Base-by-base conservation (phyloP, 441 rosid species). In the Populus hybrid region DNA sequence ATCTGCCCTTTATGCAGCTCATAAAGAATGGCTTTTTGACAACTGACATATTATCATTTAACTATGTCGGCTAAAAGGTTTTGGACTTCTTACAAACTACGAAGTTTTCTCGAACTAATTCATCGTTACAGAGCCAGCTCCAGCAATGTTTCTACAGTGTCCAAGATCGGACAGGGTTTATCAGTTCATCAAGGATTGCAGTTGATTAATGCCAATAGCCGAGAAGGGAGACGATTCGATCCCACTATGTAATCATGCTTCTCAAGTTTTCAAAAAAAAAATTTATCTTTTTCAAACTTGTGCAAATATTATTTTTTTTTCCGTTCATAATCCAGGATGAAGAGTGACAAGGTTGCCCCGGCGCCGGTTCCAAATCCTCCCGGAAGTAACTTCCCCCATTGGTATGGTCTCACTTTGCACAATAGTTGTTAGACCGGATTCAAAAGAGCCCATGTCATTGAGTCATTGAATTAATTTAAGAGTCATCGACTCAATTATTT, bases 351-450 rank as follows among this genome's bases (percentile, higher is more conserved):
- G 63, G 75, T 23, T 36, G 54, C 8, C 75, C 26, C 80, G 65
- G 10, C 77, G 40, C 28, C 84, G 24, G 67, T 76, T 26, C 78
- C 84, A 23, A 67, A 83, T 26, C 77, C 81, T 73, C 79, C 87
- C 57, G 82, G 81, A 75, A 82, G 83, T 79, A 80, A 74, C 77
- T 69, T 88, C 74, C 67, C 79, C 8, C 35, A 74, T 32, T 86
- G 91, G 91, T 92, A 87, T 20, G 59, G 10, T 50, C 28, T 8
- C 36, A 46, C 69, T 61, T 59, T 10, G 40, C 38, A 20, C 23
- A 23, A 5, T 28, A 35, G n/a, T 0, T n/a, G 67, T 23, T 24
- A 24, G 28, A n/a, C 5, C 16, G 12, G 30, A 64, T n/a, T 24
- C 14, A 24, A 20, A 2, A 61, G 23, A 6, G 24, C 9, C 24